A percentile compares a stretch with the other conserved stretches of the same genome.
phyloP scores from a whole-genome alignment of 2,329 filamentous ascomycete genomes.

The Plectosphaerella cucumerina region DNA sequence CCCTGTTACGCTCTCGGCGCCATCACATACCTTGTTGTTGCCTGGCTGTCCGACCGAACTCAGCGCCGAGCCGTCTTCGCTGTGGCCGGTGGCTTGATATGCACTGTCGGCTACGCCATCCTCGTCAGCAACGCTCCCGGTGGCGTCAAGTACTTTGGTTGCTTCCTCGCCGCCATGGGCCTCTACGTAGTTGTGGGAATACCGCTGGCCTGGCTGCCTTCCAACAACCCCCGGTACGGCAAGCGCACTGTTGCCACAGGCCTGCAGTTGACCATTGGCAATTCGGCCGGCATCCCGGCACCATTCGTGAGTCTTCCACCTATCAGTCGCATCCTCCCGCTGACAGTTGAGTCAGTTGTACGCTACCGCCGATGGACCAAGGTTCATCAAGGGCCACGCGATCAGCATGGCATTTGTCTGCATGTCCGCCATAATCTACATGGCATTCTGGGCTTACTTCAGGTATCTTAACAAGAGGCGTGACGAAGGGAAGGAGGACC shows the following conservation, averaged over 20 bases:
- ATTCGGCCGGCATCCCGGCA: conserved; percentile 58
- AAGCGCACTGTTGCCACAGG: conserved; percentile 60
- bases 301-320: conserved; percentile 34
- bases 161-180: conserved; percentile 59
- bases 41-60: conserved; percentile 53
- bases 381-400: conserved; percentile 45
- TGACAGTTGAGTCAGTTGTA: conserved; percentile 16
- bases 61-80: conserved; percentile 53
- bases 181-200: conserved; percentile 44
- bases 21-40: conserved; percentile 52
- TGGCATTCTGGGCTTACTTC: conserved; percentile 26
- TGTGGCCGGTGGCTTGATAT: conserved; percentile 46
- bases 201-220: conserved; percentile 38
- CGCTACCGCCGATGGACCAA: conserved; percentile 30
- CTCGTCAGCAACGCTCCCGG: conserved; percentile 49
- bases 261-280: conserved; percentile 59
- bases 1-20: conserved; percentile 61
- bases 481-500: conserved; percentile 20
- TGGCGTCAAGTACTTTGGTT: conserved; percentile 57
- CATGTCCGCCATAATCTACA: conserved; percentile 38
- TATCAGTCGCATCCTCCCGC: background rate
- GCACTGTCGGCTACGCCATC: conserved; percentile 52
- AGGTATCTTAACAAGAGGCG: conserved; percentile 29
- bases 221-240: conserved; percentile 59
- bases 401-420: conserved; percentile 43